Evolutionary conservation across 106 monocot genomes (phyloP).

Genomic region (Dendrobium nobile): DNA sequence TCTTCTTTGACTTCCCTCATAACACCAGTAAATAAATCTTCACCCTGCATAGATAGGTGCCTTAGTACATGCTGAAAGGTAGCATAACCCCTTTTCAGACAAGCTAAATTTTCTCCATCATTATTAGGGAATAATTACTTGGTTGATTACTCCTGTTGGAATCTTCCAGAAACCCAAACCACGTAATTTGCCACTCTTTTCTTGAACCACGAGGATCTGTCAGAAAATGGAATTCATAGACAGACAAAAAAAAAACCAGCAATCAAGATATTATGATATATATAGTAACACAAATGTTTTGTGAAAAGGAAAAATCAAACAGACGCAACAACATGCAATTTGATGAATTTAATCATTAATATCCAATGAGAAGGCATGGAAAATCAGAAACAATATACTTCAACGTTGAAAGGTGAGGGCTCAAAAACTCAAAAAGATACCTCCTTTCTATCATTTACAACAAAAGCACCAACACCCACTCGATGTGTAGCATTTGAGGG

Average conservation of each 20-base stretch:
- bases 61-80: not conserved
- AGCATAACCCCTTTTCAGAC: not conserved
- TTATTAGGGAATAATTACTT: conserved; percentile 32
- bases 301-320: not conserved
- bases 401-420: not conserved
- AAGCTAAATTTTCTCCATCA: not conserved
- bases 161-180: conserved; percentile 84
- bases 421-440: conserved; percentile 19
- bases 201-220: conserved; percentile 90
- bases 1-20: conserved; percentile 96
- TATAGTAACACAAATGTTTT: not conserved
- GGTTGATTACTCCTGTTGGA: conserved; percentile 86
- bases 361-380: not conserved
- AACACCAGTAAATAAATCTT: conserved; percentile 71
- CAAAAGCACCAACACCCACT: conserved; percentile 90
- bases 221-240: conserved; percentile 10
- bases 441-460: conserved; percentile 79
- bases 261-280: not conserved
- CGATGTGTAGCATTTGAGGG: conserved; percentile 83
- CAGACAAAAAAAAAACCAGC: not conserved
- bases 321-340: not conserved
- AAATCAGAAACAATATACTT: not conserved
- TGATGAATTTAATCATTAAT: not conserved
- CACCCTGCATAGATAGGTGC: conserved; percentile 46
- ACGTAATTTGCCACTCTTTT: conserved; percentile 58